Percentiles rank a stretch among this genome's conserved stretches.
Evolutionary conservation across 2,329 filamentous ascomycete species (phyloP).

Genomic region (Trichophyton schoenleinii): DNA sequence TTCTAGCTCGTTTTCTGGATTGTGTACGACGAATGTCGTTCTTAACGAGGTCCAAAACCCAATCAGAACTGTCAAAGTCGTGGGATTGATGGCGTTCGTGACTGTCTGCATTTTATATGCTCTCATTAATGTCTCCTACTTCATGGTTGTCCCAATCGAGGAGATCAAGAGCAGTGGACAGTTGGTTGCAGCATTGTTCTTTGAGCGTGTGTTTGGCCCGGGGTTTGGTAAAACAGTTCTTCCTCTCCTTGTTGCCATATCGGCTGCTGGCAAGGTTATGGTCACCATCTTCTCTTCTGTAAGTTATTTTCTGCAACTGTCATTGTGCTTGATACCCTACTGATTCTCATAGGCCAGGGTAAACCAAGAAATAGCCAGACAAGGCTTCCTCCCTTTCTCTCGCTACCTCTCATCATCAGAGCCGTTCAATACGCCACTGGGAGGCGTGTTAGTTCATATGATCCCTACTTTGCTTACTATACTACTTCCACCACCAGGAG

Average conservation of each 20-base stretch:
- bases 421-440: slow-evolving; percentile 55
- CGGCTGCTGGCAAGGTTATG: slow-evolving; percentile 59
- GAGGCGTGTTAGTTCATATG: slow-evolving; percentile 56
- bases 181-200: slow-evolving; percentile 55
- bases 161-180: slow-evolving; percentile 56
- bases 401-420: slow-evolving; percentile 49
- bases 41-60: slow-evolving; percentile 60
- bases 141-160: slow-evolving; percentile 53
- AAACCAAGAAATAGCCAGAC: slow-evolving; percentile 60
- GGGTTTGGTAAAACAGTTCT: slow-evolving; percentile 46
- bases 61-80: slow-evolving; percentile 51
- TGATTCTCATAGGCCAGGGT: slow-evolving; percentile 43
- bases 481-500: slow-evolving; percentile 48
- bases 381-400: slow-evolving; percentile 57
- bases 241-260: slow-evolving; percentile 53
- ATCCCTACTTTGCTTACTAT: slow-evolving; percentile 58
- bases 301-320: slow-evolving; percentile 16
- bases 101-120: slow-evolving; percentile 54
- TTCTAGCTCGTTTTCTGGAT: slow-evolving; percentile 51
- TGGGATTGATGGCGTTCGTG: slow-evolving; percentile 46
- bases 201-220: slow-evolving; percentile 50
- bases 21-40: slow-evolving; percentile 57
- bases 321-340: slow-evolving; percentile 4
- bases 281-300: slow-evolving; percentile 58
- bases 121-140: slow-evolving; percentile 52